Percentiles rank a stretch among this genome's conserved stretches.
phyloP scores from a whole-genome alignment of 495 filamentous ascomycete genomes.

The Penicillium coprophilum region DNA sequence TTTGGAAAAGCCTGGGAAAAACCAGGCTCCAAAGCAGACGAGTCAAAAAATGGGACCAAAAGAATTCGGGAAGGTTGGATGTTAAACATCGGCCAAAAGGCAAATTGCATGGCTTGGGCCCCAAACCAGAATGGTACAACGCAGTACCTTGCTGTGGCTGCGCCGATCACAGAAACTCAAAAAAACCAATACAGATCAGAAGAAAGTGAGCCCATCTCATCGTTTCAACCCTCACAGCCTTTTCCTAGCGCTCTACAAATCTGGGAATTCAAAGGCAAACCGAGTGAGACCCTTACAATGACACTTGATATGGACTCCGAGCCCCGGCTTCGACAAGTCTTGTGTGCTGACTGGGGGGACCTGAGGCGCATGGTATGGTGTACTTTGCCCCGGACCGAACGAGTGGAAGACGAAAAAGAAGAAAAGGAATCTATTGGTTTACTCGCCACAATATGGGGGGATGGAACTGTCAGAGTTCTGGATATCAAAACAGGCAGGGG shows the following conservation, averaged over 20 bases:
- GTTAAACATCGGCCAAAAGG: conserved; percentile 52
- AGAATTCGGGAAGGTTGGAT: conserved; percentile 55
- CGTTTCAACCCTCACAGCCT: conserved; percentile 48
- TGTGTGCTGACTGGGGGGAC: conserved; percentile 66
- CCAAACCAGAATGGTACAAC: conserved; percentile 50
- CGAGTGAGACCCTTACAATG: conserved; percentile 26
- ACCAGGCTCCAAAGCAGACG: conserved; percentile 12
- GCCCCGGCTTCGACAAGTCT: conserved; percentile 46
- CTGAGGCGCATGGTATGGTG: conserved; percentile 64
- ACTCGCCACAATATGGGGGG: conserved; percentile 60
- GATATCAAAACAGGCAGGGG: conserved; percentile 46
- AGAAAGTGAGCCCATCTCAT: conserved; percentile 29
- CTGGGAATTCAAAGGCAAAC: conserved; percentile 53
- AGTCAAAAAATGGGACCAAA: conserved; percentile 9
- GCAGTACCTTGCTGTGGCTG: conserved; percentile 57
- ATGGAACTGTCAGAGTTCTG: conserved; percentile 61
- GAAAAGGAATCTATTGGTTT: conserved; percentile 50
- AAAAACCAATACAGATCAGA: conserved; percentile 22
- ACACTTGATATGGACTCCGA: conserved; percentile 39
- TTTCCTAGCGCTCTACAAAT: conserved; percentile 56
- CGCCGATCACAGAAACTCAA: conserved; percentile 40
- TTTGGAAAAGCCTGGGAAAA: conserved; percentile 48
- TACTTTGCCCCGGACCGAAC: conserved; percentile 45
- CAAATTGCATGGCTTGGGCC: conserved; percentile 57
- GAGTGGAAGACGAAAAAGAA: conserved; percentile 37